Evolutionary conservation across 2,329 filamentous ascomycete species (phyloP), one percentile per base, ranked within the genome.

Genomic region (Capronia epimyces): DNA sequence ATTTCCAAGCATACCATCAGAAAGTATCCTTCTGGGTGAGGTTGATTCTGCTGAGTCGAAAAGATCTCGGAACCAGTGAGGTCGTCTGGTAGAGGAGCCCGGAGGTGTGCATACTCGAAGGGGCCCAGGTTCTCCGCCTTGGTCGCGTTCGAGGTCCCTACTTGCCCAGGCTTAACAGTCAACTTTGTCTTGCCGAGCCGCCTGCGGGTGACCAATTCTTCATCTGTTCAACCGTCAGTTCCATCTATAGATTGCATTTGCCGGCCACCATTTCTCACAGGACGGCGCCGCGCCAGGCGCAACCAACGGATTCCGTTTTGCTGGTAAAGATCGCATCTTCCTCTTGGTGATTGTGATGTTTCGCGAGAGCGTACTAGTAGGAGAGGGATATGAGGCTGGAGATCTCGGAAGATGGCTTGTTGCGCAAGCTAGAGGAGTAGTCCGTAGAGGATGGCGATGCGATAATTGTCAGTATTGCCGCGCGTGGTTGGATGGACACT

Each of bases 91-190:
- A 98, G 74, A 12, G 93, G 91, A 54, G 90, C 91, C 65, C 91
- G 86, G 43, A 98, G 78, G 67, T 98, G 93, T 59, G 90, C 91
- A 69, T 98, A 98, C 70, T 97, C 93, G 67, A 98, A 95, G 41
- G 84, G 82, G 45, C 88, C 89, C 54, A 93, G 75, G 60, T 85
- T 83, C 60, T 84, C 78, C 41, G 82, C 76, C 66, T 88, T 87
- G 50, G 83, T 81, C 57, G 88, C 84, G 68, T 83, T 85, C 32
- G 80, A 78, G 8, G 81, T 80, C 53, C 81, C 81, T n/a, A 84
- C 74, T 61, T 86, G 82, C 27, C 84, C 82, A 63, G 89, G 83
- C 73, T 89, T 93, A 46, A 90, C 83, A 8, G 84, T 83, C 58
- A 98, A 79, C 70, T 94, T 87, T 20, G 93, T 98, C 72, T 95